Conservation (phyloP, 352 stramenopile species). For the Phytophthora colocasiae region DNA sequence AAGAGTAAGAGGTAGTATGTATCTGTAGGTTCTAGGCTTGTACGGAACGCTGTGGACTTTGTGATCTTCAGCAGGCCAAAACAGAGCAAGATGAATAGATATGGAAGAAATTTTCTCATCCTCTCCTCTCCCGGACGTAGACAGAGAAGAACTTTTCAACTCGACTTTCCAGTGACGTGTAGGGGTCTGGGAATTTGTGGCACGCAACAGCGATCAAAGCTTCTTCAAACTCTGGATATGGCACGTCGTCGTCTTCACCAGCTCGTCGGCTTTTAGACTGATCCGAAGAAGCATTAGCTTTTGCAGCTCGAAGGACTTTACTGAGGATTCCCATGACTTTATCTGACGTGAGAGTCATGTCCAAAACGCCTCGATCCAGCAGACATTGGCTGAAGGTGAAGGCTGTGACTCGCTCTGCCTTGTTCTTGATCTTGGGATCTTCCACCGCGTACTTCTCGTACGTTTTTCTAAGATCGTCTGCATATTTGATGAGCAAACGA, state of each 20-base stretch:
- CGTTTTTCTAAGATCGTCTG: slow-evolving; percentile 62
- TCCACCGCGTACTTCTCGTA: slow-evolving; percentile 66
- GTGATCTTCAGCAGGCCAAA: slow-evolving; percentile 14
- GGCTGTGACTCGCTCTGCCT: slow-evolving; percentile 54
- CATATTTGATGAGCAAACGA: slow-evolving; percentile 65
- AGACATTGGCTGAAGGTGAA: slow-evolving; percentile 73
- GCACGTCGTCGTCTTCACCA: slow-evolving; percentile 60
- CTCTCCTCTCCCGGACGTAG: slow-evolving; percentile 54
- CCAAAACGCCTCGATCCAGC: slow-evolving; percentile 65
- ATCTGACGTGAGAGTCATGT: slow-evolving; percentile 69
- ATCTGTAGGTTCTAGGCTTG: slow-evolving; percentile 33
- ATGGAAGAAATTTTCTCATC: slow-evolving; percentile 7
- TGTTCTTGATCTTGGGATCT: slow-evolving; percentile 46
- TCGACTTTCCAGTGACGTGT: slow-evolving; percentile 78
- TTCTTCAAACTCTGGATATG: slow-evolving; percentile 75
- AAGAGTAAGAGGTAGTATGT: slow-evolving; percentile 23
- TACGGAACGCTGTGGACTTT: slow-evolving; percentile 23
- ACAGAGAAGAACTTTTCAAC: slow-evolving; percentile 81
- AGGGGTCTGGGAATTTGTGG: slow-evolving; percentile 82
- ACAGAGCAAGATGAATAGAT: slow-evolving; percentile 28
- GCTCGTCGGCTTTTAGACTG: slow-evolving; percentile 4
- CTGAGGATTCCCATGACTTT: slow-evolving; percentile 66
- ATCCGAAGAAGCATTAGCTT: neutral
- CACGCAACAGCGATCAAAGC: slow-evolving; percentile 72
- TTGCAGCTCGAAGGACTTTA: slow-evolving; percentile 47